Evolutionary conservation across 2,329 filamentous ascomycete species (phyloP).

Genomic region (Penicillium capsulatum): DNA sequence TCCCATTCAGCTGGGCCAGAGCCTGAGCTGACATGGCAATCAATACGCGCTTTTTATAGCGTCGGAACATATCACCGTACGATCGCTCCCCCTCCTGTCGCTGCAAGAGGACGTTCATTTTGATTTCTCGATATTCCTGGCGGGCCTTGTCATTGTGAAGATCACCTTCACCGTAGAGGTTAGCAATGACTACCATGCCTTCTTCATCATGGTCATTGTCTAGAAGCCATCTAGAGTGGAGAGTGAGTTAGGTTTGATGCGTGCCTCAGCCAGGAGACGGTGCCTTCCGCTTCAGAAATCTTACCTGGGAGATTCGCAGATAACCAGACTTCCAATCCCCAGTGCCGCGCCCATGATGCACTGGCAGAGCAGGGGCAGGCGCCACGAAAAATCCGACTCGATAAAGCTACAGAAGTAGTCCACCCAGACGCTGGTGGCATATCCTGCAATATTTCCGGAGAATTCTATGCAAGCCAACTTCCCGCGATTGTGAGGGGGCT

Average conservation of each 20-base stretch:
- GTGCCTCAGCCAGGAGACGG: slow-evolving; percentile 26
- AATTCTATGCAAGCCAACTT: slow-evolving; percentile 98
- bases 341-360: slow-evolving; percentile 89
- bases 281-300: not conserved
- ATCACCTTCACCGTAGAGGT: slow-evolving; percentile 91
- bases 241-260: slow-evolving; percentile 12
- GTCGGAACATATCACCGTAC: slow-evolving; percentile 90
- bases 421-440: slow-evolving; percentile 95
- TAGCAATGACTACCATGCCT: slow-evolving; percentile 96
- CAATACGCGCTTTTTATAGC: slow-evolving; percentile 86
- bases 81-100: slow-evolving; percentile 92
- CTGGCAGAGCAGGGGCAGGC: slow-evolving; percentile 83
- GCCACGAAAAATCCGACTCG: slow-evolving; percentile 79
- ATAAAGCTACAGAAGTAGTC: slow-evolving; percentile 97
- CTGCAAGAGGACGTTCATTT: slow-evolving; percentile 91
- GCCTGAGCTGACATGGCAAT: slow-evolving; percentile 98
- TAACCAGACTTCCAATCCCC: slow-evolving; percentile 79
- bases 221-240: slow-evolving; percentile 73
- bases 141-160: slow-evolving; percentile 89
- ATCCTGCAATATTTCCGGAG: slow-evolving; percentile 92
- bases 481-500: slow-evolving; percentile 87
- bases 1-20: slow-evolving; percentile 93
- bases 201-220: slow-evolving; percentile 98
- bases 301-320: slow-evolving; percentile 92
- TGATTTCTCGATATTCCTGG: slow-evolving; percentile 97